Conservation (phyloP, 805 yeast species). For the Sugiyamaella lignohabitans region DNA sequence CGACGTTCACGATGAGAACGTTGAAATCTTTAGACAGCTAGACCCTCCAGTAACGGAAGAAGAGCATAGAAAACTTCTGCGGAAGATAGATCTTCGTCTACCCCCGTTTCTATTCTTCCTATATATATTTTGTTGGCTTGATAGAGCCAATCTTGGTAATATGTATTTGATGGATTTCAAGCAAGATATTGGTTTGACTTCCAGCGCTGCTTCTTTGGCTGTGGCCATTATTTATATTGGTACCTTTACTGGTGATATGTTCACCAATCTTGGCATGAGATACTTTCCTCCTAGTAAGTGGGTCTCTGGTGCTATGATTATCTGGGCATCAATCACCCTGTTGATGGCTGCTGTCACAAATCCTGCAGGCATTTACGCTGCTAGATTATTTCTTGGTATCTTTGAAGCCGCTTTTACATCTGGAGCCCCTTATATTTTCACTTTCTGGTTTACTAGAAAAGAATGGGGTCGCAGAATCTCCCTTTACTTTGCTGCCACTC, state of each 20-base stretch:
- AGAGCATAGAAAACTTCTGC: conserved; percentile 4
- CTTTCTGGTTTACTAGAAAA: background rate
- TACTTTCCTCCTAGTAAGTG: conserved; percentile 3
- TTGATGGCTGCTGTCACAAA: background rate
- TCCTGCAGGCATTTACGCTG: background rate
- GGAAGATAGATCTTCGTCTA: conserved; percentile 1
- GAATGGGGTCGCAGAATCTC: conserved; percentile 4
- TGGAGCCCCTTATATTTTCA: conserved; percentile 1
- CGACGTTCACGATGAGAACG: conserved; percentile 8
- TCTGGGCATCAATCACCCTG: background rate
- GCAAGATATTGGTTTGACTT: background rate
- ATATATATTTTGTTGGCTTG: background rate
- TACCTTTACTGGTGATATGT: conserved; percentile 1
- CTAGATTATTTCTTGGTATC: background rate
- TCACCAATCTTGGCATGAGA: conserved; percentile 1
- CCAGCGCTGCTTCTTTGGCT: background rate
- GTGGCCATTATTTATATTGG: background rate
- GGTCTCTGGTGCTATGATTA: conserved; percentile 7
- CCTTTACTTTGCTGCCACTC: conserved; percentile 2
- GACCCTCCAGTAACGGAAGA: conserved; percentile 11
- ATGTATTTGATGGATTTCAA: background rate
- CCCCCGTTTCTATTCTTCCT: background rate
- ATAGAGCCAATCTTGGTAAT: background rate
- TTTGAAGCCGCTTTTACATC: background rate
- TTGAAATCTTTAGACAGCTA: conserved; percentile 5